Conservation (phyloP, 345 rosid genomes). For the Syzygium grande region DNA sequence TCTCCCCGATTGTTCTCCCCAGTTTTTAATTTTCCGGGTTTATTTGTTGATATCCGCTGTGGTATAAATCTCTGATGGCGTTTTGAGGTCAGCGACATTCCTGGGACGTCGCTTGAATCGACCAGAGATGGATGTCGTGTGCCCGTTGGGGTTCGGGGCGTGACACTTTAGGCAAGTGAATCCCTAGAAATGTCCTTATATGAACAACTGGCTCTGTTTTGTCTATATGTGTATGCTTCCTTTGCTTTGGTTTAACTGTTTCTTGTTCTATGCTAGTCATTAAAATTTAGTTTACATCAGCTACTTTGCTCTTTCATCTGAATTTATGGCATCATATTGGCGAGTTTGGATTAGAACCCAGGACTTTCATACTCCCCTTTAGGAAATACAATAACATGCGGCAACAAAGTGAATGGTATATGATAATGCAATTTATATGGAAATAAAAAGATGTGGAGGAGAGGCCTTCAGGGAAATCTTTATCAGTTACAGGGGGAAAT, state of each 20-base stretch:
- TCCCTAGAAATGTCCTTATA: background rate
- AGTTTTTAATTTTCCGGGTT: too few relatives aligned
- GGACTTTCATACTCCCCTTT: background rate
- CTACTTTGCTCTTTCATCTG: background rate
- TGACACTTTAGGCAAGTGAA: background rate
- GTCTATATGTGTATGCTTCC: background rate
- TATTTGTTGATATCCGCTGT: too few relatives aligned
- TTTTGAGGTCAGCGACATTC: too few relatives aligned
- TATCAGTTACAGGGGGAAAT: background rate
- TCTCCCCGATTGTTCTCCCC: too few relatives aligned
- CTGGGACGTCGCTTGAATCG: too few relatives aligned
- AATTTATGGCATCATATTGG: background rate
- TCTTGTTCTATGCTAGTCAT: background rate
- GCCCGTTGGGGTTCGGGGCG: too few relatives aligned
- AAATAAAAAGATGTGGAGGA: too few relatives aligned
- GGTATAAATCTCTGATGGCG: too few relatives aligned
- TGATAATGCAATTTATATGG: too few relatives aligned
- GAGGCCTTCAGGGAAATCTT: background rate
- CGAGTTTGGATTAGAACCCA: background rate
- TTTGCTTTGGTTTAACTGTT: background rate
- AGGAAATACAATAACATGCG: too few relatives aligned
- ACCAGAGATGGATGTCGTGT: too few relatives aligned
- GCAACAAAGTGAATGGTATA: too few relatives aligned
- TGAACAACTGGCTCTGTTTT: background rate
- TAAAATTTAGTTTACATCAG: background rate